These are phyloP conservation scores for Lasiodiplodia gonubiensis DNA, from an alignment of 2,329 filamentous ascomycete species.

Conservation along the genomic window DNA sequence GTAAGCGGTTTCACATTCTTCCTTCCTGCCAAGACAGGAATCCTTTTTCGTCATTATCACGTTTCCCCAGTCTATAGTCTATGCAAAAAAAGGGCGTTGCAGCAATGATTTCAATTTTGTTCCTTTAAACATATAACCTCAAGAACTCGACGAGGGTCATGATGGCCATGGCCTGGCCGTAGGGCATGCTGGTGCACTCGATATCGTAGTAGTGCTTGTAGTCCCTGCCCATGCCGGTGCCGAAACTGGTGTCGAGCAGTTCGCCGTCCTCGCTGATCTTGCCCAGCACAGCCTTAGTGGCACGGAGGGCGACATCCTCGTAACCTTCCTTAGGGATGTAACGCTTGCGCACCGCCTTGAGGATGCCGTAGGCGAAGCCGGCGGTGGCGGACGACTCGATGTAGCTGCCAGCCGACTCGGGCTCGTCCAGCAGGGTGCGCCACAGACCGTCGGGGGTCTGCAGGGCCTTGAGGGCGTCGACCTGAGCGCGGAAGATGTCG, in stretches of 20 bases:
- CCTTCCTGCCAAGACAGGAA: not conserved
- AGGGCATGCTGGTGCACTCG: conserved; percentile 78
- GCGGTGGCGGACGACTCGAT: conserved; percentile 78
- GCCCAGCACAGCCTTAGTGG: conserved; percentile 69
- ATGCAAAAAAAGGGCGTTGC: conserved; percentile 4
- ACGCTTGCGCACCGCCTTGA: conserved; percentile 73
- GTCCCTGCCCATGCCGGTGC: conserved; percentile 75
- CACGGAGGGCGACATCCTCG: conserved; percentile 66
- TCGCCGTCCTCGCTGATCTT: conserved; percentile 72
- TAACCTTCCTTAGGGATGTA: conserved; percentile 69
- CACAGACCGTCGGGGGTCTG: conserved; percentile 71
- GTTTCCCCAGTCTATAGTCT: conserved; percentile 16
- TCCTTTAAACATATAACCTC: conserved; percentile 55
- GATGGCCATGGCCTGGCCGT: conserved; percentile 84
- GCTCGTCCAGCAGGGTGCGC: conserved; percentile 74
- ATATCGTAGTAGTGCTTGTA: conserved; percentile 81
- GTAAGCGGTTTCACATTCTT: conserved; percentile 14
- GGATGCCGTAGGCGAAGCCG: conserved; percentile 79
- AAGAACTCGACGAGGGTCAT: conserved; percentile 79
- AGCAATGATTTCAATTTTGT: not conserved
- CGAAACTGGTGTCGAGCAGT: conserved; percentile 75
- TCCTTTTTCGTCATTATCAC: not conserved
- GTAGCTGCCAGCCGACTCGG: conserved; percentile 71
- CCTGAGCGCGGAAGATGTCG: conserved; percentile 71
- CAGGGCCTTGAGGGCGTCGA: conserved; percentile 64